Evolutionary conservation across 306 rosid genomes (phyloP).

Genomic region (Mucuna pruriens): DNA sequence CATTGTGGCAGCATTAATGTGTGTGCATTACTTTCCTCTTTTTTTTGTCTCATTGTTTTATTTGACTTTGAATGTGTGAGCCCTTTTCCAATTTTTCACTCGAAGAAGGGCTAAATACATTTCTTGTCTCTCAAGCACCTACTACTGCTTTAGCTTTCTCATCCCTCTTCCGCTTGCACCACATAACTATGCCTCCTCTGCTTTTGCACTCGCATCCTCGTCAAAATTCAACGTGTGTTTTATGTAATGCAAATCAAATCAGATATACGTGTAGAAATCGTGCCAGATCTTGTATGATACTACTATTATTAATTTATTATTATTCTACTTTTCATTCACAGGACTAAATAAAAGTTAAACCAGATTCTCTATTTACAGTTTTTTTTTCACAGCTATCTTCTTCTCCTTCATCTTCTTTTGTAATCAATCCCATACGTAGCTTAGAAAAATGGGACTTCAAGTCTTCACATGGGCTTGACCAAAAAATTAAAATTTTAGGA

Average conservation of each 20-base stretch:
- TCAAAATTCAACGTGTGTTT: not conserved
- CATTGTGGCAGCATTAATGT: slow-evolving; percentile 59
- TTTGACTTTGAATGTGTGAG: slow-evolving; percentile 22
- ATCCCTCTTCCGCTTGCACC: no score
- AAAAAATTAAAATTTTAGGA: no score
- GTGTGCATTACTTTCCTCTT: not conserved
- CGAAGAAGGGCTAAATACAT: slow-evolving; percentile 43
- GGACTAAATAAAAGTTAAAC: slow-evolving; percentile 41
- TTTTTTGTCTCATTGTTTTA: not conserved
- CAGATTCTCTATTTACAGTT: slow-evolving; percentile 33
- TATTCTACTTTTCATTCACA: slow-evolving; percentile 29
- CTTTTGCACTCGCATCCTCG: not conserved
- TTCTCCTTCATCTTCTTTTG: not conserved
- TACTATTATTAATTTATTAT: not conserved
- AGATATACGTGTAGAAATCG: slow-evolving; percentile 2
- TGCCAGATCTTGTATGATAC: not conserved
- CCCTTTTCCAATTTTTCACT: slow-evolving; percentile 46
- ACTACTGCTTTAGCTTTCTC: no score
- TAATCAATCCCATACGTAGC: not conserved
- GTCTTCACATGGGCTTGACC: no score
- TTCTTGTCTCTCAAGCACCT: slow-evolving; percentile 42
- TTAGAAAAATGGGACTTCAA: not conserved
- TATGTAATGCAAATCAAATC: not conserved
- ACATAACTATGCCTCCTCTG: not conserved
- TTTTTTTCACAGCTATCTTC: slow-evolving; percentile 28